phyloP scores from a whole-genome alignment of 2,329 filamentous ascomycete species.

The Fusarium sp. region DNA sequence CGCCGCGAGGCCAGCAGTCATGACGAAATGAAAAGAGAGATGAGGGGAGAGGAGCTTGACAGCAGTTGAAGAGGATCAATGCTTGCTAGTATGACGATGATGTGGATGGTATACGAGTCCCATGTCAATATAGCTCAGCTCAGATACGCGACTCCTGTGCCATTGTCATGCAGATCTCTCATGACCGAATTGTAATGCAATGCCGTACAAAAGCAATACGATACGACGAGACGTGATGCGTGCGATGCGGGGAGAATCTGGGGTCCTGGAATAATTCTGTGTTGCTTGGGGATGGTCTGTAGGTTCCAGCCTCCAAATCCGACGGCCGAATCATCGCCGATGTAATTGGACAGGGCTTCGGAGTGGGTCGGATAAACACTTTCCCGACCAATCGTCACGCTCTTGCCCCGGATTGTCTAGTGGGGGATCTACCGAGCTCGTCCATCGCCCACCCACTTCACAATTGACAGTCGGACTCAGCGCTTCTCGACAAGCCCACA shows the following conservation, averaged over 20 bases:
- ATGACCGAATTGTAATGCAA: constrained; percentile 17
- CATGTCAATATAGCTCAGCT: constrained; percentile 39
- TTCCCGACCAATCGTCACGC: constrained; percentile 39
- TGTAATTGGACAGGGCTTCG: constrained; percentile 27
- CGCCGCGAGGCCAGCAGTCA: constrained; percentile 42
- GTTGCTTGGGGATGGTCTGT: constrained; percentile 27
- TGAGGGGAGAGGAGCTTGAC: neutral
- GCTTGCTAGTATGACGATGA: constrained; percentile 34
- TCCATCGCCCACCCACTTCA: constrained; percentile 14
- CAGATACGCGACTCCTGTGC: constrained; percentile 28
- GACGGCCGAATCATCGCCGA: constrained; percentile 21
- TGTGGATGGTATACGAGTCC: constrained; percentile 22
- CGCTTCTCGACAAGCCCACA: constrained; percentile 13
- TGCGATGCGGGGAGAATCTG: constrained; percentile 47
- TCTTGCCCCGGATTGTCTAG: constrained; percentile 20
- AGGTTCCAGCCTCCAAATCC: constrained; percentile 31
- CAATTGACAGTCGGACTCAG: constrained; percentile 16
- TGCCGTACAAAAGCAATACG: constrained; percentile 3
- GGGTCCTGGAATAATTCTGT: constrained; percentile 42
- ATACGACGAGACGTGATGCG: constrained; percentile 18
- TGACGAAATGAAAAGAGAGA: constrained; percentile 30
- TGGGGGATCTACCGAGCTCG: constrained; percentile 33
- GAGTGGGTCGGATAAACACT: constrained; percentile 44
- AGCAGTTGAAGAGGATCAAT: constrained; percentile 1
- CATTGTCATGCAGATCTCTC: constrained; percentile 29